A percentile compares a stretch with the other conserved stretches of the same genome.
Conservation (phyloP, 192 early-diverging fungal genomes). For the Entrophospora sp. region DNA sequence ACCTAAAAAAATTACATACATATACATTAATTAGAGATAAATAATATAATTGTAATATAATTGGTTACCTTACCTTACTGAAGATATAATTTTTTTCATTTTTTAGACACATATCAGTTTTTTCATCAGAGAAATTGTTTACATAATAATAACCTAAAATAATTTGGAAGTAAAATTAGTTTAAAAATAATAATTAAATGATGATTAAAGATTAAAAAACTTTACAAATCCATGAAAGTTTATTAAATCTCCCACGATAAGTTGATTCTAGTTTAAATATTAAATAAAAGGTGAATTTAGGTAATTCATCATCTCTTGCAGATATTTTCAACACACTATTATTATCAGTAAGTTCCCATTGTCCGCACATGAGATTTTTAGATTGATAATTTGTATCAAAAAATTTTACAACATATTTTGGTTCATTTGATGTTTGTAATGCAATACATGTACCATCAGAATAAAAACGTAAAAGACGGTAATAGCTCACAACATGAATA, state of each 20-base stretch:
- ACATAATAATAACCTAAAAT: conserved; percentile 1
- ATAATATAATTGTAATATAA: not conserved
- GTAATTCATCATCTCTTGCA: conserved; percentile 15
- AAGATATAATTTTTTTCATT: conserved; percentile 14
- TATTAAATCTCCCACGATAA: conserved; percentile 29
- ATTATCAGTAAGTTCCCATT: conserved; percentile 20
- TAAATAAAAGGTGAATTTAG: conserved; percentile 22
- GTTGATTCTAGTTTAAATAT: conserved; percentile 25
- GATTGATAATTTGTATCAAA: conserved; percentile 16
- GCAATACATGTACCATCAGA: conserved; percentile 28
- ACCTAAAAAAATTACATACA: too few relatives aligned
- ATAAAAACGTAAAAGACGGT: conserved; percentile 36
- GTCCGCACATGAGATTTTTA: conserved; percentile 23
- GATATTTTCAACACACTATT: conserved; percentile 7
- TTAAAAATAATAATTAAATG: not conserved
- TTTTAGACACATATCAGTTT: not conserved
- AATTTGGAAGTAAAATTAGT: not conserved
- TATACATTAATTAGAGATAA: too few relatives aligned
- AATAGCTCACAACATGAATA: conserved; percentile 37
- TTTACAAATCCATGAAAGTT: conserved; percentile 23
- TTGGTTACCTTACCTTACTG: not conserved
- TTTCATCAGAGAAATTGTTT: conserved; percentile 7
- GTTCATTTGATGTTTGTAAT: conserved; percentile 25
- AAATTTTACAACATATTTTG: conserved; percentile 17
- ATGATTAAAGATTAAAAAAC: not conserved